Conservation (phyloP, 371 early-diverging fungal genomes). For the Apophysomyces trapeziformis region DNA sequence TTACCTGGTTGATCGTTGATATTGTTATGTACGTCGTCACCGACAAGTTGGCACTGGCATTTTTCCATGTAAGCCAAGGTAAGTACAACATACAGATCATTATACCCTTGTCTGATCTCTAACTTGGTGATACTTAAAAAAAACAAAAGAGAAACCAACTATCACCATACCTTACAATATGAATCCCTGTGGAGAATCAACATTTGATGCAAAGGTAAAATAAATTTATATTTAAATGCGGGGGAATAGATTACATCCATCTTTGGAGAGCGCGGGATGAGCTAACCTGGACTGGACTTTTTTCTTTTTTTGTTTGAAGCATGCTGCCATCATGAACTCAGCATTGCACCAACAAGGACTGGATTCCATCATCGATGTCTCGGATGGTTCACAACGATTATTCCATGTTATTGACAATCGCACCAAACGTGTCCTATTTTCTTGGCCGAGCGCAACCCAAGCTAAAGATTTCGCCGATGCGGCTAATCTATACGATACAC, state of each 20-base stretch:
- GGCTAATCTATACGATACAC: constrained; percentile 22
- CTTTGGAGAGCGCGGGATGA: too few species aligned
- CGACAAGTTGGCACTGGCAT: constrained; percentile 55
- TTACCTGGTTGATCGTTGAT: constrained; percentile 52
- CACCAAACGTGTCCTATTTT: constrained; percentile 33
- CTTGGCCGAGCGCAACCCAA: constrained; percentile 32
- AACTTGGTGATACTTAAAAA: background rate
- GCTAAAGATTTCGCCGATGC: constrained; percentile 19
- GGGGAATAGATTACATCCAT: too few species aligned
- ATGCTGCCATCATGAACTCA: background rate
- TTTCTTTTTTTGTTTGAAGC: background rate
- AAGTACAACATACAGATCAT: background rate
- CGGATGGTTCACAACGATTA: constrained; percentile 21
- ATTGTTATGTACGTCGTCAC: constrained; percentile 65
- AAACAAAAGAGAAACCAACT: background rate
- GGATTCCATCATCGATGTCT: background rate
- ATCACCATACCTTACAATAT: background rate
- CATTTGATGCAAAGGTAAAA: constrained; percentile 1
- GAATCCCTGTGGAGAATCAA: constrained; percentile 15
- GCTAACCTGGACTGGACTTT: too few species aligned
- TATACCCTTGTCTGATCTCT: background rate
- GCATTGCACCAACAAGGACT: constrained; percentile 2
- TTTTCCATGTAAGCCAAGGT: constrained; percentile 46
- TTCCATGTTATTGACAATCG: constrained; percentile 39
- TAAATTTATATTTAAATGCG: constrained; percentile 1